Evolutionary conservation across 768 basidiomycete genomes (phyloP).

Genomic region (Dictyophora rubrovolvata): DNA sequence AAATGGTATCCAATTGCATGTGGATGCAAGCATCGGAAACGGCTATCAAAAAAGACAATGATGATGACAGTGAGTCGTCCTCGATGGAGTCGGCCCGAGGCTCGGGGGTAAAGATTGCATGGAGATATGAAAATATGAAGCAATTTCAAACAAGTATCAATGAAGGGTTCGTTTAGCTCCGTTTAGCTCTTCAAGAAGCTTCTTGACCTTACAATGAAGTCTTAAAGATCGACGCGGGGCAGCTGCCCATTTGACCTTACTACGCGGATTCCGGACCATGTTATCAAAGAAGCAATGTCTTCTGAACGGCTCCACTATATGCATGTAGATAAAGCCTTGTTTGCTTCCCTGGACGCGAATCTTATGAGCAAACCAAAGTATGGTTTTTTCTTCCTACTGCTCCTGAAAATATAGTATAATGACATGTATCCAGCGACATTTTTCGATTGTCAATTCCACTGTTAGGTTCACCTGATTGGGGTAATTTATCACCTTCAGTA

Average conservation of each 20-base stretch:
- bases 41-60: conserved; percentile 21
- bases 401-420: neutral
- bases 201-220: conserved; percentile 23
- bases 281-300: conserved; percentile 34
- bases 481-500: conserved; percentile 49
- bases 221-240: conserved; percentile 38
- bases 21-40: conserved; percentile 44
- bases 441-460: conserved; percentile 53
- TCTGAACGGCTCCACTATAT: conserved; percentile 29
- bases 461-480: conserved; percentile 62
- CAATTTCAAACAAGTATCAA: conserved; percentile 80
- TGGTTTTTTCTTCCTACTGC: neutral
- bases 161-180: conserved; percentile 37
- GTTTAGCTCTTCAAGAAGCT: neutral
- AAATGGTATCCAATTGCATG: conserved; percentile 67
- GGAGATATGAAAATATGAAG: conserved; percentile 93
- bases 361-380: neutral
- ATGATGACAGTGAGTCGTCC: conserved; percentile 30
- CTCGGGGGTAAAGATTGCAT: conserved; percentile 77
- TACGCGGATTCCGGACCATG: conserved; percentile 40
- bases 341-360: no score
- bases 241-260: conserved; percentile 70
- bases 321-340: neutral
- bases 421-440: conserved; percentile 10
- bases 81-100: conserved; percentile 19